Conservation (phyloP, 495 filamentous ascomycete genomes). For the Glarea lozoyensis region DNA sequence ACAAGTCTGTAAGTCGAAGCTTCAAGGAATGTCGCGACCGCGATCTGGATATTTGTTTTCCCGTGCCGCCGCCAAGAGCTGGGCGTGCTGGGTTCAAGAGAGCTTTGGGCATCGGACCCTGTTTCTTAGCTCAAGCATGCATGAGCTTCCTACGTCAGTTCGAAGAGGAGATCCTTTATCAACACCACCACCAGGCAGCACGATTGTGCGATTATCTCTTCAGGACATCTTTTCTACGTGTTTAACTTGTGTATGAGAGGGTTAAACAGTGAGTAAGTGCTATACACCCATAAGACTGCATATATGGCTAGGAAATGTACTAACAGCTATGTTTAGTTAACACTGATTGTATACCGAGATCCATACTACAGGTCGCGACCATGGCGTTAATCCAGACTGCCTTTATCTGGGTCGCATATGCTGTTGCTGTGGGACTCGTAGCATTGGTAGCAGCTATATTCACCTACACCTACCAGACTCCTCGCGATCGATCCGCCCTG, state of each 20-base stretch:
- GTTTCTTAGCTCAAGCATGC: conserved; percentile 11
- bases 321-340: too few relatives aligned
- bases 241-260: too few relatives aligned
- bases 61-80: too few relatives aligned
- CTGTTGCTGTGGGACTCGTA: conserved; percentile 62
- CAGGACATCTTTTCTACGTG: not conserved
- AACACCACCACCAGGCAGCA: not conserved
- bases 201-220: not conserved
- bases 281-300: too few relatives aligned
- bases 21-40: conserved; percentile 4
- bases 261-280: too few relatives aligned
- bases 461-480: conserved; percentile 78
- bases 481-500: conserved; percentile 70
- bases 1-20: too few relatives aligned
- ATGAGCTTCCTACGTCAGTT: conserved; percentile 11
- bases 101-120: conserved; percentile 7
- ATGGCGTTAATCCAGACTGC: conserved; percentile 62
- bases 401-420: conserved; percentile 90
- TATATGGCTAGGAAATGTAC: too few relatives aligned
- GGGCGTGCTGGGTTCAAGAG: too few relatives aligned
- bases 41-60: not conserved
- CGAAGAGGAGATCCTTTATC: not conserved
- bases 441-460: conserved; percentile 68
- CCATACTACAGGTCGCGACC: too few relatives aligned
- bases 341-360: too few relatives aligned